These are phyloP conservation scores for Aureobasidium melanogenum DNA, from an alignment of 2,329 filamentous ascomycete genomes.

Conservation along the genomic window DNA sequence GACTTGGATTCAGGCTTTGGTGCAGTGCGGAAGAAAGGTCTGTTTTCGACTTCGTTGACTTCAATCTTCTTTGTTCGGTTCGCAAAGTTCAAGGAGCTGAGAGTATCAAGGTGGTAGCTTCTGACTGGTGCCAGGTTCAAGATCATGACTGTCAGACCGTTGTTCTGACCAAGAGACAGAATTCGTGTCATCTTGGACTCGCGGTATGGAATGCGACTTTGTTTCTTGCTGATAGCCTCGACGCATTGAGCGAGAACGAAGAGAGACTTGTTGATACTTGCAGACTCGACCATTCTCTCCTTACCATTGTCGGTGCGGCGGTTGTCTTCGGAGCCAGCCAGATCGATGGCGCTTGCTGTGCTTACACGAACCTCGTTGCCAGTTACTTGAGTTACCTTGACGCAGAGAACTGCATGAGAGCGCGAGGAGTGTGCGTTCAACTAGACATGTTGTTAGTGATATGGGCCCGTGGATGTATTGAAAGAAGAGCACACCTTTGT, in stretches of 20 bases:
- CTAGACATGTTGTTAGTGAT: constrained; percentile 24
- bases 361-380: constrained; percentile 62
- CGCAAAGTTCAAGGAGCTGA: constrained; percentile 90
- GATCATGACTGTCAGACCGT: constrained; percentile 93
- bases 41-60: constrained; percentile 89
- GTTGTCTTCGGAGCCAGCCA: constrained; percentile 94
- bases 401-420: constrained; percentile 82
- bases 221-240: constrained; percentile 77
- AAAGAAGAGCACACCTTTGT: constrained; percentile 52
- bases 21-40: constrained; percentile 60
- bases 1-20: constrained; percentile 25
- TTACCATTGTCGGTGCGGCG: constrained; percentile 87
- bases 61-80: constrained; percentile 95
- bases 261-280: constrained; percentile 93
- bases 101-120: constrained; percentile 85
- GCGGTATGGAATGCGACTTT: constrained; percentile 74
- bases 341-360: constrained; percentile 85
- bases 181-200: constrained; percentile 98
- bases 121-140: constrained; percentile 86
- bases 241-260: constrained; percentile 94
- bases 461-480: background rate
- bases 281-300: constrained; percentile 86
- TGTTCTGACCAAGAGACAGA: constrained; percentile 83
- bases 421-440: constrained; percentile 85
- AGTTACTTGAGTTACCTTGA: constrained; percentile 74